A percentile compares a stretch with the other conserved stretches of the same genome.
Conservation (phyloP, 1,284 basidiomycete species). For the Ceratobasidium sp. region DNA sequence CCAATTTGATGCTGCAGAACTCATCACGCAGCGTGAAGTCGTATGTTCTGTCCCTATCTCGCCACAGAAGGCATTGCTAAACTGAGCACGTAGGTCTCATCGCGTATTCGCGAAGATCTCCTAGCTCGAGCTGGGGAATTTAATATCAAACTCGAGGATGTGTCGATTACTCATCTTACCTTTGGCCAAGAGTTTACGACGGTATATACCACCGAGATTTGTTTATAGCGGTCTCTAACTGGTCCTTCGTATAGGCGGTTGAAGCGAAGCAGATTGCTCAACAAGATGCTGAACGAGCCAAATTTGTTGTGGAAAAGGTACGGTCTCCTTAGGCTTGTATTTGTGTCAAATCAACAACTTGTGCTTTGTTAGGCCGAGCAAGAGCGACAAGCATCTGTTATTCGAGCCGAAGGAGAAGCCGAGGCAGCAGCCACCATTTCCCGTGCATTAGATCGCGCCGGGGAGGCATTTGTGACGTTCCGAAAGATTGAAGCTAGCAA, state of each 20-base stretch:
- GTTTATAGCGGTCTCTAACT: constrained; percentile 37
- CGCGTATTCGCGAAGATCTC: constrained; percentile 94
- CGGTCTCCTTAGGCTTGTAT: constrained; percentile 48
- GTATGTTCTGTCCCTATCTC: constrained; percentile 60
- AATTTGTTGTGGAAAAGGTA: constrained; percentile 98
- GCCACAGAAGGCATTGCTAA: constrained; percentile 26
- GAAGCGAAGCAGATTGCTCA: constrained; percentile 99
- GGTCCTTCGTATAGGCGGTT: constrained; percentile 71
- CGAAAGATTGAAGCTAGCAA: constrained; percentile 98
- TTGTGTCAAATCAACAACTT: constrained; percentile 7
- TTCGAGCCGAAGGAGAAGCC: constrained; percentile 98
- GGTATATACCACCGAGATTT: constrained; percentile 14
- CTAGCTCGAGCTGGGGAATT: constrained; percentile 96
- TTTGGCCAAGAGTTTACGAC: constrained; percentile 46
- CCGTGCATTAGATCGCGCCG: constrained; percentile 91
- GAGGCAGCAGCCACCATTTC: constrained; percentile 97
- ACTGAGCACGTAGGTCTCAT: constrained; percentile 73
- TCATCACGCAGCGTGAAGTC: constrained; percentile 90
- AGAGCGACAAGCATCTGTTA: constrained; percentile 98
- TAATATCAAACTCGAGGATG: constrained; percentile 96
- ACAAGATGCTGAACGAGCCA: constrained; percentile 98
- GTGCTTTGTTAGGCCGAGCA: constrained; percentile 82
- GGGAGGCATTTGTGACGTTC: constrained; percentile 95
- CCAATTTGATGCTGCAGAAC: constrained; percentile 98
- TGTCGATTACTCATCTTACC: constrained; percentile 92